A percentile compares a stretch with the other conserved stretches of the same genome.
These are phyloP conservation scores for Euclidium syriacum DNA, from an alignment of 345 rosid genomes.

Conservation along the genomic window DNA sequence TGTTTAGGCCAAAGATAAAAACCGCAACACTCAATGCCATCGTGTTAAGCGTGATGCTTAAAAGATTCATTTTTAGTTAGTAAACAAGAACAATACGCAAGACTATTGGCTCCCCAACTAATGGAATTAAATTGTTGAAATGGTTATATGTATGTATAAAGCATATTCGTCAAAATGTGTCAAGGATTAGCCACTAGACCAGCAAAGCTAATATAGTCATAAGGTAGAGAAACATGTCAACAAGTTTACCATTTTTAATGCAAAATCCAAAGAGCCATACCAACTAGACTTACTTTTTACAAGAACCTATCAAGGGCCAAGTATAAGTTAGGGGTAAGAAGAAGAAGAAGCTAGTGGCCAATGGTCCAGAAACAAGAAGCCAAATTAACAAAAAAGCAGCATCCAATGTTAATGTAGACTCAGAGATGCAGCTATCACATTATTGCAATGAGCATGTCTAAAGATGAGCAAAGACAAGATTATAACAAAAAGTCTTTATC, in stretches of 20 bases:
- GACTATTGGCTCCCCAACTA: not conserved
- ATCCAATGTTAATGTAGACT: constrained; percentile 6
- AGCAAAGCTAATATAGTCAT: constrained; percentile 1
- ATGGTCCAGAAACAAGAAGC: constrained; percentile 15
- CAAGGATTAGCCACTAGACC: not conserved
- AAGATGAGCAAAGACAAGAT: not conserved
- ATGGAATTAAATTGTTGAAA: not conserved
- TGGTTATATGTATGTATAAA: not conserved
- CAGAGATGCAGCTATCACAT: constrained; percentile 2
- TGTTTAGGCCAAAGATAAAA: not conserved
- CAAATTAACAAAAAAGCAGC: constrained; percentile 3
- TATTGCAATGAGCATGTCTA: constrained; percentile 3
- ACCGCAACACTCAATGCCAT: not conserved
- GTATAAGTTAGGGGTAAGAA: constrained; percentile 14
- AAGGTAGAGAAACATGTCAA: not conserved
- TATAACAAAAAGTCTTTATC: constrained; percentile 9
- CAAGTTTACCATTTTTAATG: not conserved
- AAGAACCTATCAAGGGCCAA: not conserved
- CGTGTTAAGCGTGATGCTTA: not conserved
- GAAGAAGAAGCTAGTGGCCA: constrained; percentile 11
- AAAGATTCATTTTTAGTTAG: not conserved
- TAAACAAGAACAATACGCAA: not conserved
- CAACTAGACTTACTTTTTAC: not conserved
- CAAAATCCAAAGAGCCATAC: not conserved
- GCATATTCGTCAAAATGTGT: not conserved